Conservation (phyloP, 2,329 filamentous ascomycete genomes). For the Colletotrichum orbiculare region DNA sequence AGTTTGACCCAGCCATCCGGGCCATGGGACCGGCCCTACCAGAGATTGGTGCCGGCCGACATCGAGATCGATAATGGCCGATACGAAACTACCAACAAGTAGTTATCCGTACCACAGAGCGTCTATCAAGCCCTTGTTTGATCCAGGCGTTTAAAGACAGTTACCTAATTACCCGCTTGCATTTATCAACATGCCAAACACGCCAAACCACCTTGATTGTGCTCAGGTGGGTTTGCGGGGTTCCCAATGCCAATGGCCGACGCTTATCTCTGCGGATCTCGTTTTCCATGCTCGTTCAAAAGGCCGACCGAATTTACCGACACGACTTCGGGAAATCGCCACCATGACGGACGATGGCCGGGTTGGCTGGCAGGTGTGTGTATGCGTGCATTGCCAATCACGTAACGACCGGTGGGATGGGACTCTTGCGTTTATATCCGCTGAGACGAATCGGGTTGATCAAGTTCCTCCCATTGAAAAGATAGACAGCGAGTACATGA, state of each 20-base stretch:
- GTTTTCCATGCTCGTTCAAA: neutral
- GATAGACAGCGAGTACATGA: too few relatives aligned
- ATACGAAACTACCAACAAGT: too few relatives aligned
- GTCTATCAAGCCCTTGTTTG: neutral
- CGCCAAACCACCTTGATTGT: slow-evolving; percentile 9
- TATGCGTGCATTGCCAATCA: neutral
- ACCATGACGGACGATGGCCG: slow-evolving; percentile 18
- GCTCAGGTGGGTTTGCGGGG: slow-evolving; percentile 14
- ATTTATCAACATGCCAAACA: slow-evolving; percentile 7
- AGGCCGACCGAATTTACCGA: slow-evolving; percentile 29
- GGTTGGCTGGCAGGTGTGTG: neutral
- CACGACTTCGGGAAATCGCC: slow-evolving; percentile 12
- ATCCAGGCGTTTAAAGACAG: neutral
- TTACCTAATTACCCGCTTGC: neutral
- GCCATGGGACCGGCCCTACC: neutral
- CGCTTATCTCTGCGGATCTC: slow-evolving; percentile 11
- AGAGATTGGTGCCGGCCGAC: neutral
- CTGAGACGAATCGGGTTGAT: neutral
- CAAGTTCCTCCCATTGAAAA: neutral
- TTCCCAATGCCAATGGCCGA: neutral
- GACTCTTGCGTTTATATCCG: slow-evolving; percentile 18
- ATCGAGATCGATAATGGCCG: too few relatives aligned
- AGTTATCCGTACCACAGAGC: too few relatives aligned
- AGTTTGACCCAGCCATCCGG: neutral
- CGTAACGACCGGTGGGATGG: neutral